Base-by-base conservation (phyloP, 176 grass and related monocot species). In the Ensete glaucum region DNA sequence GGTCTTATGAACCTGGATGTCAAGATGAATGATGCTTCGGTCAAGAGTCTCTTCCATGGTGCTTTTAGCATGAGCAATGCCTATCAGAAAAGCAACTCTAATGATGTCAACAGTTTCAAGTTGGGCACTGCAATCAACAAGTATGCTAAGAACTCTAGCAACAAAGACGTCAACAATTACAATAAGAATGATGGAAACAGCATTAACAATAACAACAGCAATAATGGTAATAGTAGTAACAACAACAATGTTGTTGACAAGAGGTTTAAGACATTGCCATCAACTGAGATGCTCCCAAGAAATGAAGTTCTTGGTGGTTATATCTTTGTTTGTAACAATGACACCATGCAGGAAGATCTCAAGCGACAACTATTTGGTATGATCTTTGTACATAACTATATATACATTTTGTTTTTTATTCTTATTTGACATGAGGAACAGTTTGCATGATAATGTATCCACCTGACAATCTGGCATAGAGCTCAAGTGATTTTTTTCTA, bases 281-380 rank as follows among this genome's bases (percentile, higher is more conserved):
- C 90, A 3, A 94, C 89, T 70, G 95, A 99, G 81, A 99, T 99
- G 95, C 81, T 99, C 10, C 95, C 95, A 5, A 93, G 90, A 80
- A 99, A 99, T 82, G 95, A 99, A 72, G 84, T 99, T 80, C 89
- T 99, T 81, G 95, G 95, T 78, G 95, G 95, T 62, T 99, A 99
- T 81, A 94, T 99, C 69, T 99, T 99, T 84, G 95, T 99, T 43
- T 99, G 95, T 86, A 99, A 99, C 86, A 99, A 99, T 63, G 95
- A 99, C 73, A 99, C 95, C 25, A 99, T 99, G 95, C 95, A 94
- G 76, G 95, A 99, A 80, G 95, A 99, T 91, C 90, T 99, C 67
- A 99, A 94, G 78, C 86, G 95, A 75, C 95, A 99, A 81, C 90
- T 99, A 71, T 99, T 99, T 85, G 95, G 95, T 99, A 89, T 71